Evolutionary conservation across 1,139 yeast genomes (phyloP), one percentile per base, ranked within the genome.

Genomic region (Candida pseudoviswanathii): DNA sequence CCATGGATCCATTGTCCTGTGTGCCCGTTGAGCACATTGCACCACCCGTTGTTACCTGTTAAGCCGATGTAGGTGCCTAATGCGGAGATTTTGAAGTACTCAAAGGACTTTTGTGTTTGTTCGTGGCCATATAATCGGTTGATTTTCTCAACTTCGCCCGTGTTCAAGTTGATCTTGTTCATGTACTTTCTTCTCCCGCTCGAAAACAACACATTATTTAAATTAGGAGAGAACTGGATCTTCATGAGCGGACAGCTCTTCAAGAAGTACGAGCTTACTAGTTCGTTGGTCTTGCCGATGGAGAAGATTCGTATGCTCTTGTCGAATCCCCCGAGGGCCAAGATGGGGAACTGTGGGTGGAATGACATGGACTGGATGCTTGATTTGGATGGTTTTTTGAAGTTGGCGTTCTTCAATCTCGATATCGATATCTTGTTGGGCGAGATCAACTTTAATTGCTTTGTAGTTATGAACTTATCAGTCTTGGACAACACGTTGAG

Each of bases 61-160:
- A 95, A 70, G 1, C 92, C 96, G 41, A 95, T 74, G 56, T 71
- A 87, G 44, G 77, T 77, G 21, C 97, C 97, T 50, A 76, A 71
- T 1, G 85, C 80, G 7, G 94, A 87, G 16, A 89, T 60, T 63
- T 85, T 84, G 67, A 91, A 89, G 60, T 85, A 79, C 64, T 94
- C 99, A 78, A 90, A 89, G n/a, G 95, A 86, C 58, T 81, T 79
- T 70, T 92, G 98, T 44, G 85, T 82, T 44, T 80, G 75, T 63
- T 89, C 96, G 62, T 91, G 96, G 2, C 99, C 99, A 63, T 92
- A 94, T 78, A 94, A 73, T 67, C 97, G 81, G 47, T 90, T 82
- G 44, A 94, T 82, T 67, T 92, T 94, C 56, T 90, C 96, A 40
- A 91, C 84, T 21, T 73, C 74, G n/a, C 92, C 91, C 9, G 79